These are phyloP conservation scores for Coniella lustricola DNA, from an alignment of 2,329 filamentous ascomycete species.

Conservation along the genomic window DNA sequence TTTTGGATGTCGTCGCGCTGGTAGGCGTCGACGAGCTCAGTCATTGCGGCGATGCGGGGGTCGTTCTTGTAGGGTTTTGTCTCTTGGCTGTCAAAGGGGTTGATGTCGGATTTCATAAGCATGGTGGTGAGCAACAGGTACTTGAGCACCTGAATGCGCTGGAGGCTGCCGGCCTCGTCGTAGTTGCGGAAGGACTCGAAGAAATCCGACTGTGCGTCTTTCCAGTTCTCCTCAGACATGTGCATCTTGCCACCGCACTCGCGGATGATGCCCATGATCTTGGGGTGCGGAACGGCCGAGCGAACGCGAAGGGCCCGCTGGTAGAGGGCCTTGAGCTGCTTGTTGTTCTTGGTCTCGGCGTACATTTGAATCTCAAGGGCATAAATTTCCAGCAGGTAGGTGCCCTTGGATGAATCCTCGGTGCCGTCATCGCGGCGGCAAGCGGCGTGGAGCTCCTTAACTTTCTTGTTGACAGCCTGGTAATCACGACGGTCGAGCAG, in stretches of 20 bases:
- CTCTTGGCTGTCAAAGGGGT: conserved; percentile 97
- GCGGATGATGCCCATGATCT: conserved; percentile 98
- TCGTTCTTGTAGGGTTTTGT: conserved; percentile 98
- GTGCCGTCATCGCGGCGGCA: conserved; percentile 82
- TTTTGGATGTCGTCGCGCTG: conserved; percentile 89
- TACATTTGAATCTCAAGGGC: conserved; percentile 99
- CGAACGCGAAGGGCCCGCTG: conserved; percentile 85
- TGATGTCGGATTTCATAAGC: conserved; percentile 98
- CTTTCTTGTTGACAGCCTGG: conserved; percentile 67
- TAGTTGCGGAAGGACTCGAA: conserved; percentile 99
- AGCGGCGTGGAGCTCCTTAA: conserved; percentile 79
- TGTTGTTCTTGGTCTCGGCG: conserved; percentile 93
- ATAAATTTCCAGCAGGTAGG: conserved; percentile 91
- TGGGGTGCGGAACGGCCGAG: conserved; percentile 95
- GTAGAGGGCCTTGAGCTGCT: conserved; percentile 88
- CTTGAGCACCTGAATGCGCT: conserved; percentile 94
- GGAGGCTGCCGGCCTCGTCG: conserved; percentile 92
- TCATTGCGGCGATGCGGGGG: conserved; percentile 93
- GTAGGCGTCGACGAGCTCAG: conserved; percentile 91
- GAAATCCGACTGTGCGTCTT: conserved; percentile 93
- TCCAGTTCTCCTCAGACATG: conserved; percentile 99
- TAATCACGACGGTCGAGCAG: conserved; percentile 92
- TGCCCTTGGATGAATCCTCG: conserved; percentile 91
- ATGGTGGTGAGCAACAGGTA: conserved; percentile 95
- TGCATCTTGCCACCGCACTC: conserved; percentile 99